Evolutionary conservation across 306 rosid genomes (phyloP), one percentile per base, ranked within the genome.

Genomic region (Abrus precatorius): DNA sequence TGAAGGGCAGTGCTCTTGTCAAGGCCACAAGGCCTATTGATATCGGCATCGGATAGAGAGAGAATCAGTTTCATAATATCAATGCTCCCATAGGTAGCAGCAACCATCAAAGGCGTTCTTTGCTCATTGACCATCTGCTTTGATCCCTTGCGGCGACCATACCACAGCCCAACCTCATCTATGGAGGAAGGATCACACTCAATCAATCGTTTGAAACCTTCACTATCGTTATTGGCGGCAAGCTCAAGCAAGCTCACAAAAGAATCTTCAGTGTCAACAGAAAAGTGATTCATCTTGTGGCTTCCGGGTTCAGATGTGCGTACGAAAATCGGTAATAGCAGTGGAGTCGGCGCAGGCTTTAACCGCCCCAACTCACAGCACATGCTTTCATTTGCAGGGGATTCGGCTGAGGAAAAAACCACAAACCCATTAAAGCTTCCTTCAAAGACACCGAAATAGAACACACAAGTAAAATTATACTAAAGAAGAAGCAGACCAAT

Each of bases 1-100:
- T 94, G 98, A 84, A 94, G 97, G 48, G 98, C 92, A n/a, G 98
- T 94, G 90, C 91, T 89, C 81, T 88, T 76, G 75, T 94, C 97
- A 79, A 77, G 79, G n/a, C 98, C 93, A 7, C 91, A 90, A 8
- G 89, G 67, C 2, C 79, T 78, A 60, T 94, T 92, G 3, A 91
- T 74, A 56, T 94, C 93, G 33, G 86, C 89, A 60, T 59, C 90
- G 30, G 96, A 89, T 5, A 88, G 65, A 61, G 94, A 85, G 69
- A 94, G 85, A 81, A 94, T 88, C 75, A 94, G 59, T 75, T 88
- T 90, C 82, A 91, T 80, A 40, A 94, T 86, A 74, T 92, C 97
- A 83, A 90, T 85, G 66, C 94, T 92, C 1, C 98, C 98, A 81
- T 94, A 94, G 1, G 91, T 91, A 76, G 98, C 97, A 76, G 98